These are phyloP conservation scores for Mycothermus thermophilus DNA, from an alignment of 495 filamentous ascomycete species.

Conservation along the genomic window DNA sequence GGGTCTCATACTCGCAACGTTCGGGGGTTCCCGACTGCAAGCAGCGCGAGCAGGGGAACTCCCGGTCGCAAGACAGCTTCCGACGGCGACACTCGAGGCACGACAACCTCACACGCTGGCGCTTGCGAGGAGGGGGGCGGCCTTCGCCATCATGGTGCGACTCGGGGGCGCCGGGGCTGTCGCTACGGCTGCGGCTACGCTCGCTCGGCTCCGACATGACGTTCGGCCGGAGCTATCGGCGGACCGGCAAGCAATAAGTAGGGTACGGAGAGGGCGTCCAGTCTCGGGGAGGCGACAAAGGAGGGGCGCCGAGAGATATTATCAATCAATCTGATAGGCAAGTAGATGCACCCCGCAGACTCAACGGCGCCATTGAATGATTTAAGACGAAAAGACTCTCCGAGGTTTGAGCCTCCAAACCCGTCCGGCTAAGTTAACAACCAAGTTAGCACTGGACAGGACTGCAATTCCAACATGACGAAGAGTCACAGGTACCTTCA, in stretches of 20 bases:
- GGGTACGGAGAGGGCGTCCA: not conserved
- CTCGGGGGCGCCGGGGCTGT: slow-evolving; percentile 10
- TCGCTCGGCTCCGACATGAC: slow-evolving; percentile 19
- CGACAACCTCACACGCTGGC: slow-evolving; percentile 35
- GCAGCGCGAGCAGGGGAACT: slow-evolving; percentile 38
- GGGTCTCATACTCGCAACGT: slow-evolving; percentile 35
- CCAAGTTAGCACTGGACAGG: too few relatives aligned
- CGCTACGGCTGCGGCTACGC: slow-evolving; percentile 11
- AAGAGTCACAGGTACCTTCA: too few relatives aligned
- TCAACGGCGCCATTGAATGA: not conserved
- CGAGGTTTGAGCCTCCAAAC: too few relatives aligned
- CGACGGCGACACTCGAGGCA: slow-evolving; percentile 37
- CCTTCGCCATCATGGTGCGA: slow-evolving; percentile 4
- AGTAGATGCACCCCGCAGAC: not conserved
- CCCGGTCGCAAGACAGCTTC: slow-evolving; percentile 38
- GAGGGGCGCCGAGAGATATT: slow-evolving; percentile 6
- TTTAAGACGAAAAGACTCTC: too few relatives aligned
- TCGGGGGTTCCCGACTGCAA: slow-evolving; percentile 38
- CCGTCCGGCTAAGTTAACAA: too few relatives aligned
- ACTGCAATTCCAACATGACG: too few relatives aligned
- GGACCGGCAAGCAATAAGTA: not conserved
- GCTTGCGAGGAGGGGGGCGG: slow-evolving; percentile 29
- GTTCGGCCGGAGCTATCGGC: slow-evolving; percentile 10
- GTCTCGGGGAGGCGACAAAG: not conserved
- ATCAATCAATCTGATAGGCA: slow-evolving; percentile 19